Evolutionary conservation across 805 yeast species (phyloP).

Genomic region (Cyberlindnera maclurae): DNA sequence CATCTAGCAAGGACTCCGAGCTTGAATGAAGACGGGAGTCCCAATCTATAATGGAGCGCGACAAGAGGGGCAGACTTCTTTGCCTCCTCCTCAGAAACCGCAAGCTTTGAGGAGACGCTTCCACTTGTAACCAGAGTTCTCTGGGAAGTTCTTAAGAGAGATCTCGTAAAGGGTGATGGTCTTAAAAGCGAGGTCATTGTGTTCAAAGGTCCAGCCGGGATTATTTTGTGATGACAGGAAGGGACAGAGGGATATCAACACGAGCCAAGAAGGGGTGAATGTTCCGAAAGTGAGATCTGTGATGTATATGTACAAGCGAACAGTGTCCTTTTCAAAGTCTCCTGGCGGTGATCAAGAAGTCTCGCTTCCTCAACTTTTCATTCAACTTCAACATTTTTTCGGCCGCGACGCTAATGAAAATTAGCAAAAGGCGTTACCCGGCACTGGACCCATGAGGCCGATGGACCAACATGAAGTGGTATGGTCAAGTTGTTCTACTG

Average conservation of each 20-base stretch:
- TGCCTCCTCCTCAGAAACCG: slow-evolving; percentile 45
- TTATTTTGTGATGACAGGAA: not conserved
- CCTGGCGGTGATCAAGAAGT: not conserved
- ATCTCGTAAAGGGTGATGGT: not conserved
- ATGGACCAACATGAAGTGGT: no score
- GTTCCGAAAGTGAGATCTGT: not conserved
- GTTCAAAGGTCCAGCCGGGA: not conserved
- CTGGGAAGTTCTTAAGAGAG: slow-evolving; percentile 3
- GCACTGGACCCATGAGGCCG: no score
- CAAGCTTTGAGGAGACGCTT: slow-evolving; percentile 8
- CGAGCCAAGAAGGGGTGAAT: not conserved
- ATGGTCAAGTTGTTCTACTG: no score
- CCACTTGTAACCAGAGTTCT: slow-evolving; percentile 4
- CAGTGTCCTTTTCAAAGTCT: not conserved
- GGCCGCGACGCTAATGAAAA: no score
- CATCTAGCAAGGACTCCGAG: slow-evolving; percentile 73
- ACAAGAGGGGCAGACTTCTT: slow-evolving; percentile 60
- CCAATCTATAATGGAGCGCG: slow-evolving; percentile 72
- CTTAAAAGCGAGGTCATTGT: not conserved
- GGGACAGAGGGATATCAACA: no score
- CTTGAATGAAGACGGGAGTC: slow-evolving; percentile 50
- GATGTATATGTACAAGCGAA: not conserved
- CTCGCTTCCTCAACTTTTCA: no score
- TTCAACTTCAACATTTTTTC: no score
- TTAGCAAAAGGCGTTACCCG: no score